phyloP scores from a whole-genome alignment of 2,329 filamentous ascomycete species.

The Pestalotiopsis sp. region DNA sequence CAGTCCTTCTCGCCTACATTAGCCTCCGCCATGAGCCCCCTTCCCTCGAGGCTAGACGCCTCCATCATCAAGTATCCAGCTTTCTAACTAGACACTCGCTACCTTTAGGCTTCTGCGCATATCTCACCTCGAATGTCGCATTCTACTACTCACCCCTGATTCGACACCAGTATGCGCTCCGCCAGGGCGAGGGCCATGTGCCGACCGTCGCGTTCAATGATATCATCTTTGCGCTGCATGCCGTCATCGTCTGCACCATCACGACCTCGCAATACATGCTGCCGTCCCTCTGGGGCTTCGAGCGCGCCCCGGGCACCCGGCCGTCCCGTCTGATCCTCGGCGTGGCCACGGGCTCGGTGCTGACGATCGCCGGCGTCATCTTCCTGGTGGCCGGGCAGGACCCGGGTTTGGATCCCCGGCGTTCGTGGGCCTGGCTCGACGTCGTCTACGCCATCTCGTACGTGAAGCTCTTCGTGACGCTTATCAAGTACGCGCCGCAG shows the following conservation, averaged over 20 bases:
- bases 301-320: conserved; percentile 53
- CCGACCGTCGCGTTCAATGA: conserved; percentile 91
- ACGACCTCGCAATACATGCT: conserved; percentile 76
- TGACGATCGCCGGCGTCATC: conserved; percentile 51
- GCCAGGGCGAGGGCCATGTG: conserved; percentile 60
- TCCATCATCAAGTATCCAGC: too few species aligned
- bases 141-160: conserved; percentile 81
- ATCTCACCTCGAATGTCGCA: conserved; percentile 70
- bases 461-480: conserved; percentile 83
- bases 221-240: conserved; percentile 83
- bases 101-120: conserved; percentile 65
- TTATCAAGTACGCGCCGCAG: conserved; percentile 93
- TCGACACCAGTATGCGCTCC: conserved; percentile 77
- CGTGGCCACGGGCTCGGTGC: conserved; percentile 67
- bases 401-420: conserved; percentile 37
- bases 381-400: conserved; percentile 41
- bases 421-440: conserved; percentile 63
- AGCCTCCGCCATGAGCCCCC: neutral
- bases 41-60: neutral
- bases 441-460: conserved; percentile 73
- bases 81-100: conserved; percentile 1
- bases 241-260: conserved; percentile 68
- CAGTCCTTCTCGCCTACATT: neutral
- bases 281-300: conserved; percentile 73
- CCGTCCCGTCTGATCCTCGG: conserved; percentile 64